These are phyloP conservation scores for Annulohypoxylon stygium DNA, from an alignment of 495 filamentous ascomycete species.

Conservation along the genomic window DNA sequence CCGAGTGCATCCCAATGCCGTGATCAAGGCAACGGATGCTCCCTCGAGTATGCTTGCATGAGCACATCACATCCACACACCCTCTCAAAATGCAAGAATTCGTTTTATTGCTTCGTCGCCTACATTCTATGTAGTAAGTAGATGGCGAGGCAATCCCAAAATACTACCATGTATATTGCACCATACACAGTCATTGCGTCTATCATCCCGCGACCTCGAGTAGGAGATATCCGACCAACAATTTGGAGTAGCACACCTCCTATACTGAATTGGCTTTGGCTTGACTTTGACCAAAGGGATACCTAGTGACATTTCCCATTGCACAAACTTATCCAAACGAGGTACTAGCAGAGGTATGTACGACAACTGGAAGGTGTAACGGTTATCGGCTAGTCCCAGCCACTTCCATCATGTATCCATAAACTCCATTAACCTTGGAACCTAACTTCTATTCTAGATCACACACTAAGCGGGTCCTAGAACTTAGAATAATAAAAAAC, in stretches of 20 bases:
- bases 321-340: background rate
- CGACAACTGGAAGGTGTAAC: background rate
- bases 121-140: background rate
- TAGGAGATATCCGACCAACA: background rate
- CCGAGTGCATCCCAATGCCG: background rate
- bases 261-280: no score
- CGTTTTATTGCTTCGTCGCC: background rate
- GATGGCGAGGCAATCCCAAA: background rate
- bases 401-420: background rate
- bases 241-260: background rate
- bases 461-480: background rate
- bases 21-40: background rate
- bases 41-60: background rate
- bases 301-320: background rate
- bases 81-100: background rate
- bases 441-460: background rate
- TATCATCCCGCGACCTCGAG: background rate
- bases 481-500: background rate
- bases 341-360: background rate
- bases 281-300: background rate
- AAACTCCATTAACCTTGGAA: background rate
- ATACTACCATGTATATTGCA: background rate
- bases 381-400: background rate
- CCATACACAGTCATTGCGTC: background rate
- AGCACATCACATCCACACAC: background rate